Evolutionary conservation across 345 rosid genomes (phyloP), one percentile per base, ranked within the genome.

Genomic region (Hibiscus mutabilis): DNA sequence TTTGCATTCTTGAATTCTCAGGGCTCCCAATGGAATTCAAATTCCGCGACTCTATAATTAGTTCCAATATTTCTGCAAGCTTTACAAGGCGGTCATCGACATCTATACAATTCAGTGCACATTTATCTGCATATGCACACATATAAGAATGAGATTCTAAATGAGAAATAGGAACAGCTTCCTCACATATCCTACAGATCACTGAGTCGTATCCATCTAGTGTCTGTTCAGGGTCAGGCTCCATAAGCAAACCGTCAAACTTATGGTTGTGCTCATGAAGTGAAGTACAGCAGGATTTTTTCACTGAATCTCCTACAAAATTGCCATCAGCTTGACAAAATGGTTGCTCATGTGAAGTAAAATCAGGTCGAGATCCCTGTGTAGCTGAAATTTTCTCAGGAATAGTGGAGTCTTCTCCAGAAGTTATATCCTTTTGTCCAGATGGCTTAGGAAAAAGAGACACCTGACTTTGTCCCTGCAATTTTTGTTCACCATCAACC

Each of bases 121-220:
- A 91, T 83, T 88, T 91, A 71, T 91, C 96, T 70, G 96, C 91
- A 72, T 88, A 91, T 71, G 96, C 96, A 68, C 96, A 91, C 77
- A 91, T 87, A 79, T 88, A 91, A 53, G 96, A 91, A 75, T 91
- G 96, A 27, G 89, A 83, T 79, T 91, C 93, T 73, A 91, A 82
- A 76, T 86, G 87, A 63, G 80, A 82, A 74, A 86, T 82, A 60
- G 93, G 84, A 75, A 88, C 93, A 75, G 74, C 80, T 76, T 87
- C 89, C 86, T 91, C 96, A 47, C 93, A 91, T 83, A 91, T 91
- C 74, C 96, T 79, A 78, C 91, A 87, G 66, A 90, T 84, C 74
- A 82, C 91, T 56, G 77, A 83, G 76, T 79, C 87, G 71, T 78
- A 80, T 65, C 77, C 91, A 68, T 86, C 83, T 40, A 77, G 49